Percentiles rank a stretch among this genome's conserved stretches.
These are phyloP conservation scores for Candida michaelii DNA, from an alignment of 805 yeast genomes.

Conservation along the genomic window DNA sequence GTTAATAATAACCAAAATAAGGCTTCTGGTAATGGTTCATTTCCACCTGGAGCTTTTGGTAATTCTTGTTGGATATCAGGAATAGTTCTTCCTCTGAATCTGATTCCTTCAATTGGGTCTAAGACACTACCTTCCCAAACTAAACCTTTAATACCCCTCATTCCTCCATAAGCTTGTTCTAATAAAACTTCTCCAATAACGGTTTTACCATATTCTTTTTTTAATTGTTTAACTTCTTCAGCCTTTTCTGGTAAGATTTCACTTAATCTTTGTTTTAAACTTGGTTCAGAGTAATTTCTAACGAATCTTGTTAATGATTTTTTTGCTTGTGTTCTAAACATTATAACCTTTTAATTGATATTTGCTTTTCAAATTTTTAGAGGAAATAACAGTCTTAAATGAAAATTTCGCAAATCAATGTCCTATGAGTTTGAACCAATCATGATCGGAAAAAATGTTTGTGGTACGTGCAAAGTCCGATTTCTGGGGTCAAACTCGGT, in stretches of 20 bases:
- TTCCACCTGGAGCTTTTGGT: slow-evolving; percentile 58
- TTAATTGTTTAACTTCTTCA: slow-evolving; percentile 86
- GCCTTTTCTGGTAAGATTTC: slow-evolving; percentile 89
- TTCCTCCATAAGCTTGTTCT: slow-evolving; percentile 63
- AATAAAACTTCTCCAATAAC: slow-evolving; percentile 49
- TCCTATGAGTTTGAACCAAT: slow-evolving; percentile 5
- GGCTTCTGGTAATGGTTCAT: slow-evolving; percentile 71
- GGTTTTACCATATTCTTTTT: slow-evolving; percentile 86
- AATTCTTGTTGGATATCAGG: slow-evolving; percentile 65
- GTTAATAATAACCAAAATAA: slow-evolving; percentile 79
- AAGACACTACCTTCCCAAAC: slow-evolving; percentile 81
- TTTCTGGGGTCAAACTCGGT: slow-evolving; percentile 8
- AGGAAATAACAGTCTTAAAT: slow-evolving; percentile 7
- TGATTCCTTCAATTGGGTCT: slow-evolving; percentile 74
- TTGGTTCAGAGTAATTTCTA: slow-evolving; percentile 41
- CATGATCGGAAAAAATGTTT: not conserved
- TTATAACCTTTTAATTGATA: not conserved
- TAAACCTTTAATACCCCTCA: slow-evolving; percentile 74
- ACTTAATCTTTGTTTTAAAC: slow-evolving; percentile 92
- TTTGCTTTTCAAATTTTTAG: not conserved
- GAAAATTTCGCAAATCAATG: slow-evolving; percentile 8
- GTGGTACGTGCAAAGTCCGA: slow-evolving; percentile 7
- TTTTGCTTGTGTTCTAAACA: slow-evolving; percentile 7
- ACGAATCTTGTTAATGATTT: slow-evolving; percentile 5
- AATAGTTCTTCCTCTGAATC: slow-evolving; percentile 76